These are phyloP conservation scores for Colletotrichum kahawae DNA, from an alignment of 2,329 filamentous ascomycete species.

Conservation along the genomic window DNA sequence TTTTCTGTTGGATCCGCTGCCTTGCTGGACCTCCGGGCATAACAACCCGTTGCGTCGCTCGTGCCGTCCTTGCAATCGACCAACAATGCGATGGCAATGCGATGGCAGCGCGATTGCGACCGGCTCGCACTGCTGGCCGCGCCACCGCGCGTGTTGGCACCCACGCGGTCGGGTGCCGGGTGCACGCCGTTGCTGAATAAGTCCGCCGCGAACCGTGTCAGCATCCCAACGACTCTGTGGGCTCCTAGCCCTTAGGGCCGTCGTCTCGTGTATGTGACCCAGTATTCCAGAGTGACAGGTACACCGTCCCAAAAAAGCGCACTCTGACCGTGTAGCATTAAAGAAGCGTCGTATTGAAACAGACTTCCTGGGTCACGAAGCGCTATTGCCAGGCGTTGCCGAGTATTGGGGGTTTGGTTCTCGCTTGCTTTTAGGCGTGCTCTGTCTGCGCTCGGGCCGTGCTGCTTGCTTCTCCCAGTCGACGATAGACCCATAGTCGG, in stretches of 20 bases:
- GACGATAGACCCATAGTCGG: constrained; percentile 4
- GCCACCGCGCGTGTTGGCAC: not conserved
- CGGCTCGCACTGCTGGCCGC: not conserved
- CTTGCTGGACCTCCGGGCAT: not conserved
- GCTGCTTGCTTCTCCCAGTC: not conserved
- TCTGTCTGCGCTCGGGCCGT: not conserved
- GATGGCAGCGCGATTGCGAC: not conserved
- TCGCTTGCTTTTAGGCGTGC: not conserved
- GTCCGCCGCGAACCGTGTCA: not conserved
- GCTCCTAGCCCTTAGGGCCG: not conserved
- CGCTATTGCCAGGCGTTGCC: not conserved
- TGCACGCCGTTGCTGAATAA: not conserved
- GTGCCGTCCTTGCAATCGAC: not conserved
- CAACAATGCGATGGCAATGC: not conserved
- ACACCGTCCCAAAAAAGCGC: not conserved
- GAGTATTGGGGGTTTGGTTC: not conserved
- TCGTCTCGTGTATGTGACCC: not conserved
- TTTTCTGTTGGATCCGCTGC: not conserved
- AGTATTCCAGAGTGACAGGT: not conserved
- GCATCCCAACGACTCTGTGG: not conserved
- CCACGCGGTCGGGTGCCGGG: not conserved
- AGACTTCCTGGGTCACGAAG: not conserved
- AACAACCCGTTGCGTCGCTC: not conserved
- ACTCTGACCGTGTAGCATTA: not conserved
- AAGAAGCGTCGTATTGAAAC: constrained; percentile 16